Evolutionary conservation across 2,329 filamentous ascomycete genomes (phyloP).

Genomic region (Botryosphaeria dothidea): DNA sequence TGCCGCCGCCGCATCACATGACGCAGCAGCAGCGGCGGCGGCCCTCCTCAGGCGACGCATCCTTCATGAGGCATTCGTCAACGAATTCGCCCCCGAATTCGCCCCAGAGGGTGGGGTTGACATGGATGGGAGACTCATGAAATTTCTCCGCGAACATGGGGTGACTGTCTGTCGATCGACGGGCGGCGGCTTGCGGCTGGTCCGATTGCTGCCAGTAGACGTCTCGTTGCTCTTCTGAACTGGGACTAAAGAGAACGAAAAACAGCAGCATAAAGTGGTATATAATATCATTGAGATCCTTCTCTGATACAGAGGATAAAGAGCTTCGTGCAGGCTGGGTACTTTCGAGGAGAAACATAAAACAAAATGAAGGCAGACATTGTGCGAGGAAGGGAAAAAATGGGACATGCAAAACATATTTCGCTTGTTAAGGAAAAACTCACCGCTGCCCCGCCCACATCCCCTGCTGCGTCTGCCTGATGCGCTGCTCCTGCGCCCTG

Average conservation of each 20-base stretch:
- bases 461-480: slow-evolving; percentile 59
- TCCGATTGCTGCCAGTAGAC: neutral
- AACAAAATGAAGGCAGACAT: neutral
- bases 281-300: slow-evolving; percentile 1
- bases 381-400: neutral
- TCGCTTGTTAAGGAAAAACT: neutral
- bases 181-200: neutral
- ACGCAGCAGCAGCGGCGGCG: neutral
- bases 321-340: neutral
- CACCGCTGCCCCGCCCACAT: slow-evolving; percentile 47
- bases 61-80: neutral
- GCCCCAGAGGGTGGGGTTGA: neutral
- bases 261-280: neutral
- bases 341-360: neutral
- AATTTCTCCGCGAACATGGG: neutral
- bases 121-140: neutral
- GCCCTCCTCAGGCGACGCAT: neutral
- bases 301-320: neutral
- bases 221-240: neutral
- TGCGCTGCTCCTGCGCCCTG: slow-evolving; percentile 58
- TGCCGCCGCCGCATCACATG: neutral
- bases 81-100: neutral
- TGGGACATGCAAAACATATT: neutral
- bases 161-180: neutral
- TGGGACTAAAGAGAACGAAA: neutral